phyloP scores from a whole-genome alignment of 2,329 filamentous ascomycete genomes.

The Dactylella cylindrospora region DNA sequence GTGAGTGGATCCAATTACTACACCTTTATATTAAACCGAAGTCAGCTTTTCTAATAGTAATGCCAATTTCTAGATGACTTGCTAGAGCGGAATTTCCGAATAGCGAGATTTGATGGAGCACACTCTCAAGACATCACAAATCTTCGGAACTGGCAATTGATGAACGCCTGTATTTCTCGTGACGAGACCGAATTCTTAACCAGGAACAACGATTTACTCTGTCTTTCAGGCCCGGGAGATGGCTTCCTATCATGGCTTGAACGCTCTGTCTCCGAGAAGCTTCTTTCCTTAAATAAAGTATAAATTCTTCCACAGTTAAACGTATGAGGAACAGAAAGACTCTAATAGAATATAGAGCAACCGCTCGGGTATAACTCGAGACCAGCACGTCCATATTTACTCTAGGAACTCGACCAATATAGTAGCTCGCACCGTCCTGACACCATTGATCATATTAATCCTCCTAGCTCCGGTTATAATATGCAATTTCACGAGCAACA shows the following conservation, averaged over 20 bases:
- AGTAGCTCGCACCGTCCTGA: not conserved
- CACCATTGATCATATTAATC: not conserved
- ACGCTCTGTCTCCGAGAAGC: not conserved
- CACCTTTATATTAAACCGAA: not conserved
- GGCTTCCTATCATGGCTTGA: not conserved
- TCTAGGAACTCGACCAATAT: not conserved
- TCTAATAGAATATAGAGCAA: not conserved
- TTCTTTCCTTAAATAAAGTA: not conserved
- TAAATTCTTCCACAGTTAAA: not conserved
- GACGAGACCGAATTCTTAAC: not conserved
- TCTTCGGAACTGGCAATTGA: not conserved
- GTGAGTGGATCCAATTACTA: not conserved
- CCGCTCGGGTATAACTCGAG: not conserved
- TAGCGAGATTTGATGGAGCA: not conserved
- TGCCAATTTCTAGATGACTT: too few relatives aligned
- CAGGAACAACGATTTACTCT: not conserved
- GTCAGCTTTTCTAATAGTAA: too few relatives aligned
- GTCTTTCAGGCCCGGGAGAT: not conserved
- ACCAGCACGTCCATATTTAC: conserved; percentile 1
- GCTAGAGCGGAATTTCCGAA: not conserved
- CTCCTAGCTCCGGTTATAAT: not conserved
- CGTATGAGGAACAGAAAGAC: not conserved
- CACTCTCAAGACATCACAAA: not conserved
- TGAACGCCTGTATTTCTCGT: not conserved
- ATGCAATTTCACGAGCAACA: not conserved